phyloP scores from a whole-genome alignment of 2,329 filamentous ascomycete genomes.

The Dothistroma pini region DNA sequence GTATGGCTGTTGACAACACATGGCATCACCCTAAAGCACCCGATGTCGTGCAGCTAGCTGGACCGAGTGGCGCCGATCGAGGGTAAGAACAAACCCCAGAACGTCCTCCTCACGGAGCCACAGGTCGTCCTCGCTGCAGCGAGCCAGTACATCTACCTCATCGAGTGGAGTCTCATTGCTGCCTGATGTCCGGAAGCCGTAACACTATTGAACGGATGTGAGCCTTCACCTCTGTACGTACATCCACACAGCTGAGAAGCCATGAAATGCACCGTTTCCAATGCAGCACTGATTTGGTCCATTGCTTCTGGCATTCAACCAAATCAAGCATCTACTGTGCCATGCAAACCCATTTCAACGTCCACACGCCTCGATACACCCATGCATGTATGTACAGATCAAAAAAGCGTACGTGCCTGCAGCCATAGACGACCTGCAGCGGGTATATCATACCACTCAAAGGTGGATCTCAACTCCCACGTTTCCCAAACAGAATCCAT shows the following conservation, averaged over 20 bases:
- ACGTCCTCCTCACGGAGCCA: no score
- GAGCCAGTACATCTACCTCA: no score
- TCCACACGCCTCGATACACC: background rate
- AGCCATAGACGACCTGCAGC: background rate
- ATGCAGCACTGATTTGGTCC: background rate
- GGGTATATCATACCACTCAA: background rate
- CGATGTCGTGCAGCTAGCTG: constrained; percentile 1
- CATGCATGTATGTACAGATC: background rate
- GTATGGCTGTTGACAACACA: background rate
- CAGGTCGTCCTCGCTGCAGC: no score
- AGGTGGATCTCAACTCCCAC: background rate
- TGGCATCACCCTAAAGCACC: background rate
- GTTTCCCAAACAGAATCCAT: background rate
- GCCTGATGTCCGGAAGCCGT: no score
- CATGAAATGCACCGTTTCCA: background rate
- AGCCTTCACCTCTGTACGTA: no score
- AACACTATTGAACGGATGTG: no score
- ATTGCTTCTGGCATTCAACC: background rate
- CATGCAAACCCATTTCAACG: background rate
- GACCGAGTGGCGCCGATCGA: background rate
- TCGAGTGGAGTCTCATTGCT: no score
- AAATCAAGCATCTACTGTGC: background rate
- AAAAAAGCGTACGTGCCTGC: background rate
- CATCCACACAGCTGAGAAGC: background rate
- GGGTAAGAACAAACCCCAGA: background rate